phyloP scores from a whole-genome alignment of 495 filamentous ascomycete species.

The Corynascus novoguineensis region DNA sequence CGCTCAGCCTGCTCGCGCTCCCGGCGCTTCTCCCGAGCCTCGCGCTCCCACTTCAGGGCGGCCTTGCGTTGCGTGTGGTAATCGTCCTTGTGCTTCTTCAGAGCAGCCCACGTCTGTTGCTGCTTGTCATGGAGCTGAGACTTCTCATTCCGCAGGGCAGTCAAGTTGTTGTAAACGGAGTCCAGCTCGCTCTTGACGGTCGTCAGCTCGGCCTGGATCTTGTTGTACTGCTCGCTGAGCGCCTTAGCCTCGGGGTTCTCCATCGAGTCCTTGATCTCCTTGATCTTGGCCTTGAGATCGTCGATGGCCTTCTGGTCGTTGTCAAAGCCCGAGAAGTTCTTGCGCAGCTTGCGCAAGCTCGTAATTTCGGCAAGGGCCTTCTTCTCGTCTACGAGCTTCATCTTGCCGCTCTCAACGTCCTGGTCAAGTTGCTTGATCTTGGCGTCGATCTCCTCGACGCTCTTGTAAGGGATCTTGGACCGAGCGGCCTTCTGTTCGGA shows the following conservation, averaged over 20 bases:
- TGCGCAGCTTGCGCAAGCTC: constrained; percentile 77
- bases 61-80: constrained; percentile 74
- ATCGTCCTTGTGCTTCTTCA: constrained; percentile 80
- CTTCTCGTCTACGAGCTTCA: constrained; percentile 95
- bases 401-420: constrained; percentile 75
- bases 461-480: constrained; percentile 73
- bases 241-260: constrained; percentile 91
- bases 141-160: constrained; percentile 80
- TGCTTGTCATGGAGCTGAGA: constrained; percentile 75
- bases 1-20: constrained; percentile 57
- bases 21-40: constrained; percentile 63
- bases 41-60: constrained; percentile 71
- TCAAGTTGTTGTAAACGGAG: constrained; percentile 76
- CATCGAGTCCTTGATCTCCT: constrained; percentile 74
- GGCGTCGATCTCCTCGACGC: constrained; percentile 75
- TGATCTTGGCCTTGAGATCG: constrained; percentile 74
- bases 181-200: constrained; percentile 86
- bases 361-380: constrained; percentile 81
- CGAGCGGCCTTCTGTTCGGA: constrained; percentile 79
- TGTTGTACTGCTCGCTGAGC: constrained; percentile 74
- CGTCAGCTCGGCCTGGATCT: constrained; percentile 79
- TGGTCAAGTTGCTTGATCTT: constrained; percentile 75
- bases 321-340: constrained; percentile 79
- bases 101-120: constrained; percentile 70
- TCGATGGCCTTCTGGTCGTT: constrained; percentile 79